Evolutionary conservation across 371 early-diverging fungal species (phyloP).

Genomic region (Haplosporangium sp.): DNA sequence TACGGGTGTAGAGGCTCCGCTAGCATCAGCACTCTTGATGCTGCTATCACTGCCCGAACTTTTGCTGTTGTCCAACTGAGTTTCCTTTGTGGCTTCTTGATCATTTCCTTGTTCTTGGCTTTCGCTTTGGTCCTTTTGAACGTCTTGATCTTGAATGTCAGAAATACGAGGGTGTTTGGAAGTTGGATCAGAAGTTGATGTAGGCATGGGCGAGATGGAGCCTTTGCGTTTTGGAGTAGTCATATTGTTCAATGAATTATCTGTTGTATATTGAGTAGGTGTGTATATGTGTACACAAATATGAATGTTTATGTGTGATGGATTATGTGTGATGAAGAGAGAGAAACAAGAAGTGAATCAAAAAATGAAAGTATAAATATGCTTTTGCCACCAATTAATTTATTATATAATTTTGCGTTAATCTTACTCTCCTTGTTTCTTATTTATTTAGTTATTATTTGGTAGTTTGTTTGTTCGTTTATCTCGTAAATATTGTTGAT

Average conservation of each 20-base stretch:
- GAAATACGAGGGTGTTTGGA: constrained; percentile 15
- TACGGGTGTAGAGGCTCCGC: constrained; percentile 4
- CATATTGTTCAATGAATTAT: not conserved
- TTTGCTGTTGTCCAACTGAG: not conserved
- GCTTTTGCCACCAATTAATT: too few relatives aligned
- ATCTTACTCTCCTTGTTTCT: too few relatives aligned
- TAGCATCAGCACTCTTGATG: constrained; percentile 1
- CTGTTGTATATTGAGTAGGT: constrained; percentile 2
- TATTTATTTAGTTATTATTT: too few relatives aligned
- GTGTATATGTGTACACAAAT: too few relatives aligned
- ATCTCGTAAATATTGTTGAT: too few relatives aligned
- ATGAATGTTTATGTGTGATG: too few relatives aligned
- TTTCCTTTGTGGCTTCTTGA: not conserved
- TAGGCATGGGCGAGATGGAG: not conserved
- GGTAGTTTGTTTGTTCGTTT: too few relatives aligned
- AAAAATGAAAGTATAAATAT: too few relatives aligned
- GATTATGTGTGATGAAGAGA: too few relatives aligned
- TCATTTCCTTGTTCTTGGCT: not conserved
- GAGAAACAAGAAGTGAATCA: too few relatives aligned
- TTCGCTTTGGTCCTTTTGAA: not conserved
- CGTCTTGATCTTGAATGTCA: constrained; percentile 1
- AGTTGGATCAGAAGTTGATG: not conserved
- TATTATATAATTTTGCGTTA: too few relatives aligned
- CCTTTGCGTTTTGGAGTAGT: not conserved
- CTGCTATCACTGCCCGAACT: constrained; percentile 7